A percentile compares a stretch with the other conserved stretches of the same genome.
phyloP scores from a whole-genome alignment of 148 eudicot genomes.

The Chenopodium album region DNA sequence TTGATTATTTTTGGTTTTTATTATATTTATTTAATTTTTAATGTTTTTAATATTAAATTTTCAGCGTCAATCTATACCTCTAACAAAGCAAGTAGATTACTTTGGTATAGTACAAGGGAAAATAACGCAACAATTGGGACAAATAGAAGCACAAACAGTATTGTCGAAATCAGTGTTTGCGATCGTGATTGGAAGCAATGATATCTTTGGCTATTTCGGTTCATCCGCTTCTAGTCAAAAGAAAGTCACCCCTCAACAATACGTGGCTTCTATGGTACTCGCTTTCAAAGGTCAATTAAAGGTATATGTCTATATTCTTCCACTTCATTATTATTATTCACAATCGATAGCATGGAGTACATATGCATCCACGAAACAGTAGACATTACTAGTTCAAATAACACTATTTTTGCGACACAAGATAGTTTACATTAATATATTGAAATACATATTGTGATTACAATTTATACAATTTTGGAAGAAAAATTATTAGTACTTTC shows the following conservation, averaged over 20 bases:
- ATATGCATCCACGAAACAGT: no score
- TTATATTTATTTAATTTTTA: no score
- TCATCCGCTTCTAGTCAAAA: constrained; percentile 27
- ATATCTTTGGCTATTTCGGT: constrained; percentile 51
- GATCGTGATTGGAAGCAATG: constrained; percentile 76
- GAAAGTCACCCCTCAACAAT: constrained; percentile 46
- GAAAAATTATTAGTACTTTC: not conserved
- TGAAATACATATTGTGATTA: no score
- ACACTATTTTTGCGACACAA: no score
- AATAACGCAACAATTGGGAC: constrained; percentile 44
- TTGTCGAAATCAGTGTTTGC: constrained; percentile 58
- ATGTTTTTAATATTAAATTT: not conserved
- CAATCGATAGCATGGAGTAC: no score
- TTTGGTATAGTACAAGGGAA: constrained; percentile 37
- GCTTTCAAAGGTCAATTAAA: constrained; percentile 42
- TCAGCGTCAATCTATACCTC: constrained; percentile 48
- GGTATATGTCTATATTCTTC: constrained; percentile 33
- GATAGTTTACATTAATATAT: no score
- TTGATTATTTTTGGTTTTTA: not conserved
- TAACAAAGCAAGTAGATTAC: constrained; percentile 52
- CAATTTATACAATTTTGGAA: no score
- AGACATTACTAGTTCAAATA: no score
- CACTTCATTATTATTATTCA: no score
- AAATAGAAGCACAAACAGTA: constrained; percentile 28
- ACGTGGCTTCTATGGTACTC: constrained; percentile 48